phyloP scores from a whole-genome alignment of 306 rosid species.

The Rosa rugosa region DNA sequence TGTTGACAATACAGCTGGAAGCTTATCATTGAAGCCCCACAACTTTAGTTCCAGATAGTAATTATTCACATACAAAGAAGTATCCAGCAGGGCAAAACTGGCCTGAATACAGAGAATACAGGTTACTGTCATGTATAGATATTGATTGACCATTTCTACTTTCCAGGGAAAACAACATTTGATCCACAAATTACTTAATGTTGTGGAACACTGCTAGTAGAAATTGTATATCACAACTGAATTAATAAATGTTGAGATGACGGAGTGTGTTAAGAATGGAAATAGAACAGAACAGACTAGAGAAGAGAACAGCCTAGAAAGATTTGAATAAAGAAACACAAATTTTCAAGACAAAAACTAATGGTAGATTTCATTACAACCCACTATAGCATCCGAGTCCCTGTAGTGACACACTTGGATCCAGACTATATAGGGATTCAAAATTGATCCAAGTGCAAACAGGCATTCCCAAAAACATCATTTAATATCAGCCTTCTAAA shows the following conservation, averaged over 20 bases:
- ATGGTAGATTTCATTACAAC: background rate
- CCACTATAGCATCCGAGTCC: background rate
- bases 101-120: conserved; percentile 56
- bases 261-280: no score
- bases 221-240: no score
- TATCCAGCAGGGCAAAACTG: conserved; percentile 78
- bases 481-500: background rate
- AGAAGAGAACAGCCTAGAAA: no score
- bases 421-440: background rate
- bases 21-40: conserved; percentile 87
- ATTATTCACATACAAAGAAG: conserved; percentile 59
- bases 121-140: no score
- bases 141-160: no score
- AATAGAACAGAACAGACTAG: no score
- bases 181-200: no score
- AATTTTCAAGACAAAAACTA: no score
- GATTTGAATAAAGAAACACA: no score
- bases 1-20: conserved; percentile 66
- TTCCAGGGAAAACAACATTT: no score
- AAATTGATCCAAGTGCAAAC: background rate
- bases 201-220: no score
- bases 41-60: conserved; percentile 84
- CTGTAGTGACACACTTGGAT: background rate
- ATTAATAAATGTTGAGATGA: no score
- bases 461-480: conserved; percentile 9